Base-by-base conservation (phyloP, 2,329 filamentous ascomycete species). In the Hymenoscyphus scutula region DNA sequence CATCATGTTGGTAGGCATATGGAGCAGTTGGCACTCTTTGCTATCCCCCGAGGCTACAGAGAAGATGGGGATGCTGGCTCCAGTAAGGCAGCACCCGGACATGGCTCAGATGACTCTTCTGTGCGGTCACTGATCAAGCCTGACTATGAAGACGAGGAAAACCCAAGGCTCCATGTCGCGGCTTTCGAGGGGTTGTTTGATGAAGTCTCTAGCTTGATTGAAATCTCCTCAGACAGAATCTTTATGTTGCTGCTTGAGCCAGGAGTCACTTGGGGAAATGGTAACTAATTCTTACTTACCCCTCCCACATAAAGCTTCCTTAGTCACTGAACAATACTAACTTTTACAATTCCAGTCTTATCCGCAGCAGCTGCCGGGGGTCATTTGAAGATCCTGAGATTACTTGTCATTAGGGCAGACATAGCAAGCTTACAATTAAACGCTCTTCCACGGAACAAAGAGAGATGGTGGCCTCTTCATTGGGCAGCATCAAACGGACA, bases 1-100 rank as follows among this genome's bases (percentile, higher is more conserved):
- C 58, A 62, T 19, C 68, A 71, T 59, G 23, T 71, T n/a, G 68
- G 67, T 10, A 27, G 51, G 13, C 69, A 71, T 53, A 68, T 71
- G 65, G 69, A 69, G 19, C 66, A 71, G 59, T 45, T 71, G 19
- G 67, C 69, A 29, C 55, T 71, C 7, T 70, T 69, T 45, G 68
- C 68, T 30, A 62, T 70, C 32, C 63, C 69, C 11, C 37, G 58
- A 25, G 61, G 64, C 7, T 62, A 63, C 38, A 64, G 19, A 23
- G 60, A 61, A 29, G 30, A 30, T 25, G 63, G 61, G 25, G 64
- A 66, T 11, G 64, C 57, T 38, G 64, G 56, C 45, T 56, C 54
- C 3, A 34, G n/a, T 34, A 34, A 23, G 5, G 25, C 30, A 54
- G 51, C 29, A 29, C 51, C 51, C 10, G 51, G 41, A 19, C 41